Evolutionary conservation across 495 filamentous ascomycete species (phyloP).

Genomic region (Penicillium bovifimosum): DNA sequence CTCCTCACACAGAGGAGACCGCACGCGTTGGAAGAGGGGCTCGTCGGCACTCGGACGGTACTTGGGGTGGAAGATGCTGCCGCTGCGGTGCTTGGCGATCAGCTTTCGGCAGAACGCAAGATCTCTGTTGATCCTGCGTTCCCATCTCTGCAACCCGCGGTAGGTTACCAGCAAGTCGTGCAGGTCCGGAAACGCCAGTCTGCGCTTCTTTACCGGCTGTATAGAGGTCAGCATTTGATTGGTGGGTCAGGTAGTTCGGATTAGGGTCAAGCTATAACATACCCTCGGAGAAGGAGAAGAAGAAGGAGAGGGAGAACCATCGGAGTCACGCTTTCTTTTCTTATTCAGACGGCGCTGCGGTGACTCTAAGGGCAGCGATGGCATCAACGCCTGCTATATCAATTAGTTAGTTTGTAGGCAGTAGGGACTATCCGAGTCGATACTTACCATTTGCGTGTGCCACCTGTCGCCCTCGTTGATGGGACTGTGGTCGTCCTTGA

Average conservation of each 20-base stretch:
- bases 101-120: background rate
- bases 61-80: background rate
- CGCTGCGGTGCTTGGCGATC: background rate
- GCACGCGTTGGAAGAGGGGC: background rate
- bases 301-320: too few relatives aligned
- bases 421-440: too few relatives aligned
- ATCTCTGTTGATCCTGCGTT: background rate
- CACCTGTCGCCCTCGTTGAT: too few relatives aligned
- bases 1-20: background rate
- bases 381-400: too few relatives aligned
- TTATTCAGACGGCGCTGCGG: background rate
- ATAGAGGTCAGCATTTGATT: background rate
- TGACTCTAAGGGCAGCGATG: too few relatives aligned
- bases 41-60: too few relatives aligned
- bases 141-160: background rate
- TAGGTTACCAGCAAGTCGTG: background rate
- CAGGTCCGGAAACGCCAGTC: background rate
- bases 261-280: background rate
- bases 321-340: background rate
- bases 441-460: too few relatives aligned
- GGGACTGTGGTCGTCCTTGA: too few relatives aligned
- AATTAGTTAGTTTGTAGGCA: too few relatives aligned
- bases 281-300: background rate
- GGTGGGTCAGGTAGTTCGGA: background rate
- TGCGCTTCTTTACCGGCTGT: background rate